Evolutionary conservation across 2,329 filamentous ascomycete species (phyloP).

Genomic region (Clarireedia hainanense): DNA sequence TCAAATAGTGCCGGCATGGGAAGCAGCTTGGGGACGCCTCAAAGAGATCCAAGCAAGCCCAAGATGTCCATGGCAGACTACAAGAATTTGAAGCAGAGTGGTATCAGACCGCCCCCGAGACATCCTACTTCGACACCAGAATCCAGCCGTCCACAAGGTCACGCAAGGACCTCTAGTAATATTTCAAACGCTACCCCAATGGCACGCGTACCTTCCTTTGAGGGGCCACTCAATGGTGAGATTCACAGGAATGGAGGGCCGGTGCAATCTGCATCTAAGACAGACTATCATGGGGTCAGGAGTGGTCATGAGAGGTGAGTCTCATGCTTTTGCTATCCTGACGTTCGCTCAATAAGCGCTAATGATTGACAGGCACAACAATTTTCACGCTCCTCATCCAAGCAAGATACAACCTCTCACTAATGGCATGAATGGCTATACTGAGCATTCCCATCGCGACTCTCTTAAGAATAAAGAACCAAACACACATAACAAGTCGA

Average conservation of each 20-base stretch:
- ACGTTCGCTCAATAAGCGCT: not conserved
- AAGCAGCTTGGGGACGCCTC: conserved; percentile 26
- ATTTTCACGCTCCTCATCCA: conserved; percentile 25
- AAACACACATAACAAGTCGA: conserved; percentile 1
- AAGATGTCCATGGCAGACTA: conserved; percentile 29
- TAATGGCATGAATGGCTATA: conserved; percentile 17
- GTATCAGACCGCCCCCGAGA: conserved; percentile 20
- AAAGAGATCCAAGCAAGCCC: conserved; percentile 22
- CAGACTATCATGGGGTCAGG: conserved; percentile 8
- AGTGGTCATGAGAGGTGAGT: conserved; percentile 7
- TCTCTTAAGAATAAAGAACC: conserved; percentile 1
- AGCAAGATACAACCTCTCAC: conserved; percentile 45
- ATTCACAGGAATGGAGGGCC: conserved; percentile 17
- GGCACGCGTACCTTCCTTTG: conserved; percentile 19
- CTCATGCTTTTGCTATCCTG: not conserved
- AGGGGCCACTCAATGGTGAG: conserved; percentile 13
- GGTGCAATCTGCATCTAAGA: conserved; percentile 2
- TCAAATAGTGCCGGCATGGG: conserved; percentile 19
- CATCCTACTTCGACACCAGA: conserved; percentile 9
- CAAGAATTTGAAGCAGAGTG: conserved; percentile 25
- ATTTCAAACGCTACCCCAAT: conserved; percentile 17
- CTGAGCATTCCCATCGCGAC: not conserved
- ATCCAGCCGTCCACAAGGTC: conserved; percentile 11
- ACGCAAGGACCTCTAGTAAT: conserved; percentile 17
- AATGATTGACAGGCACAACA: not conserved